Conservation (phyloP, 2,329 filamentous ascomycete genomes). For the Exophiala sideris region DNA sequence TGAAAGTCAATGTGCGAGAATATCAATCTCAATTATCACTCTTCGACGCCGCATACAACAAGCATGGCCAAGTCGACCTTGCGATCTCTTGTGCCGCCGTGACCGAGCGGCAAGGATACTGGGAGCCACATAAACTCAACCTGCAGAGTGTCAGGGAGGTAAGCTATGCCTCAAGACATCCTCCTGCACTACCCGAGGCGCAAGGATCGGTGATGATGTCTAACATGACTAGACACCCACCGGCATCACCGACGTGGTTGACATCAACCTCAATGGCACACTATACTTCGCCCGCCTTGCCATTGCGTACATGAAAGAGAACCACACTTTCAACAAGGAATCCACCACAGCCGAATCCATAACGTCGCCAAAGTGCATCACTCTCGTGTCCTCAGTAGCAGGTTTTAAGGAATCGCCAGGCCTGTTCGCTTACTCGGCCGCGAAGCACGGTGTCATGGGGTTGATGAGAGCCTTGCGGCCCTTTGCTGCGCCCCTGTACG, state of each 20-base stretch:
- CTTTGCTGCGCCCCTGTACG: conserved; percentile 36
- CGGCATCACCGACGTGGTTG: conserved; percentile 28
- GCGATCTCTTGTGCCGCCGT: conserved; percentile 50
- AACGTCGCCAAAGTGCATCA: conserved; percentile 36
- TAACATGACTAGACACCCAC: conserved; percentile 13
- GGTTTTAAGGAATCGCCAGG: conserved; percentile 51
- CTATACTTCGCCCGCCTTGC: conserved; percentile 51
- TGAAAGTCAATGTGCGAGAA: conserved; percentile 40
- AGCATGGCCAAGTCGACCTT: conserved; percentile 46
- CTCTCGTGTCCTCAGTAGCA: conserved; percentile 45
- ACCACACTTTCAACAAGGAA: conserved; percentile 13
- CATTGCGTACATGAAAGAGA: conserved; percentile 45
- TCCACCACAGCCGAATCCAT: conserved; percentile 14
- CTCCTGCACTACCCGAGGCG: not conserved
- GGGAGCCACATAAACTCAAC: conserved; percentile 22
- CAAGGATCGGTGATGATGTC: not conserved
- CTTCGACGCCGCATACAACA: conserved; percentile 45
- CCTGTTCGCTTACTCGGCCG: conserved; percentile 46
- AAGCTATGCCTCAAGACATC: not conserved
- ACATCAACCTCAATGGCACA: conserved; percentile 39
- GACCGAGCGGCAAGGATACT: conserved; percentile 35
- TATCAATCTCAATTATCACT: conserved; percentile 46
- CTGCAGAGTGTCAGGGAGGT: conserved; percentile 22
- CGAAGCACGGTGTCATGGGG: conserved; percentile 51
- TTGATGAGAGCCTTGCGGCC: conserved; percentile 47